These are phyloP conservation scores for Alternaria novae-zelandiae DNA, from an alignment of 2,329 filamentous ascomycete genomes.

Conservation along the genomic window DNA sequence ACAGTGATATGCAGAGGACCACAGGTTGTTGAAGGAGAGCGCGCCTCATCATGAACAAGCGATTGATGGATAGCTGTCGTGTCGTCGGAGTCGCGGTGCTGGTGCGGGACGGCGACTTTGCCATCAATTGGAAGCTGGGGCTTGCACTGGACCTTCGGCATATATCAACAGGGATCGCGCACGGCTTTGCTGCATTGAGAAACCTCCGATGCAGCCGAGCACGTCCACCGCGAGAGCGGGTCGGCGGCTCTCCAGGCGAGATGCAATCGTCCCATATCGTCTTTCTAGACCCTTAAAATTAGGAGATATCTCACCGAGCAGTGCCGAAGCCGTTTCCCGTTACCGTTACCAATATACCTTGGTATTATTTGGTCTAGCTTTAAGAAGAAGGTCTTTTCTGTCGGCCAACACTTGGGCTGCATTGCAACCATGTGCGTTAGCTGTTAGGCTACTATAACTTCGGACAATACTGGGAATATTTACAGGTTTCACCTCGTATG, in stretches of 20 bases:
- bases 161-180: background rate
- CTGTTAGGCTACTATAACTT: background rate
- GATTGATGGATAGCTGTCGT: background rate
- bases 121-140: background rate
- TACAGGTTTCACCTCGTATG: background rate
- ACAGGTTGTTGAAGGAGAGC: background rate
- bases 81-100: background rate
- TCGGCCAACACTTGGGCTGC: background rate
- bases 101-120: background rate
- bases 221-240: background rate
- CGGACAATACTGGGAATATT: background rate
- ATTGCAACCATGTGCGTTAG: background rate
- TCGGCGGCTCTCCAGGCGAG: conserved; percentile 6
- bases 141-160: background rate
- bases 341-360: background rate
- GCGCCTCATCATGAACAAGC: background rate
- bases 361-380: background rate
- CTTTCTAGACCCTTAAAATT: background rate
- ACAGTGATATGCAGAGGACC: background rate
- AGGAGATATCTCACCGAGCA: background rate
- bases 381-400: background rate
- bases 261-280: background rate
- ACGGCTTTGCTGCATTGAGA: background rate
- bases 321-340: background rate
- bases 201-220: background rate